Evolutionary conservation across 1,284 basidiomycete genomes (phyloP), one percentile per base, ranked within the genome.

Genomic region (Prillingera fragicola): DNA sequence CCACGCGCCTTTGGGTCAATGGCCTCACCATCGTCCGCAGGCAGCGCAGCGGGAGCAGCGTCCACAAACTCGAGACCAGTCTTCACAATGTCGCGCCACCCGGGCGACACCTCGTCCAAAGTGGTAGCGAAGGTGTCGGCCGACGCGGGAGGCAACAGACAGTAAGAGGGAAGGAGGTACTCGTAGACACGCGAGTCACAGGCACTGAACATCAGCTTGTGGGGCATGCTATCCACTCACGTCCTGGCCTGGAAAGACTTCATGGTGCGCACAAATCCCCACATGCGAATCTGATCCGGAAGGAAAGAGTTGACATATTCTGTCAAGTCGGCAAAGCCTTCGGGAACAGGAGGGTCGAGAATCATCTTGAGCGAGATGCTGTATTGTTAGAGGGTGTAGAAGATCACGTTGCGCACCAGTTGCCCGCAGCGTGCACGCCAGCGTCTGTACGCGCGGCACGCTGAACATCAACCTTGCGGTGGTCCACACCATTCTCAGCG

Each of bases 151-250:
- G 94, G 92, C 15, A 98, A 78, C 48, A 98, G 80, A 36, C 94
- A 79, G 70, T 97, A 96, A 2, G 89, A 85, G 0, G 95, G 95
- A 56, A 99, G 84, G 70, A 89, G 87, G 70, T 98, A 98, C 36
- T 94, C 94, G 74, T 98, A 98, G 71, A 89, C 87, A 48, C 94
- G 80, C 55, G 89, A 92, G 67, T 96, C 92, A 70, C 90, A 94
- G 1, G 81, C 76, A 42, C 87, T 90, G 60, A n/a, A n/a, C n/a
- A n/a, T 29, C 40, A 38, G 6, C 19, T 17, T 19, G 38, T 13
- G 32, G 18, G n/a, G 32, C 8, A 33, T 13, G 12, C 7, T 13
- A 14, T 10, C 5, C 26, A 76, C 85, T 49, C 56, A 87, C 86
- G 80, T 75, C 62, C 91, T 78, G 4, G 92, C 89, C 57, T 91